Evolutionary conservation across 2,329 filamentous ascomycete species (phyloP), one percentile per base, ranked within the genome.

Genomic region (Aspergillus caelatus): DNA sequence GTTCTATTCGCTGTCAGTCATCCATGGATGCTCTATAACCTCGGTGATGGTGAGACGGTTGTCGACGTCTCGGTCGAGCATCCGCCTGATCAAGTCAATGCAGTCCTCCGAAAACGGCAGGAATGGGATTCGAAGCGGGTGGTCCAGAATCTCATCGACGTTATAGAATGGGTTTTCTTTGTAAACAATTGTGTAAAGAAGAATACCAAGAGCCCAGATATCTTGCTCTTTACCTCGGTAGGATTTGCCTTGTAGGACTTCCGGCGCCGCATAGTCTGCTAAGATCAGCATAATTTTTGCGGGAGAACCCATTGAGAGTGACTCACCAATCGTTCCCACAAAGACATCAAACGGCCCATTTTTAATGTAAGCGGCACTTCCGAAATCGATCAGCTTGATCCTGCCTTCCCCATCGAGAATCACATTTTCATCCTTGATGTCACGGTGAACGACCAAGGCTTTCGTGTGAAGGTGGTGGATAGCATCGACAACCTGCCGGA

Each of bases 141-240:
- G 94, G 77, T 99, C 95, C 87, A 98, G 96, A 74, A 99, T 99
- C 83, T 99, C 95, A 78, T 99, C 95, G 73, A 98, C 95, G 79
- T 91, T 96, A 85, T 98, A 98, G 79, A 97, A 99, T 0, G 95
- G 94, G 75, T 99, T 99, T 81, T 99, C 95, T 81, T 98, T 99
- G 85, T 99, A 99, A 74, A 98, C 91, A 74, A 99, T 97, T 32
- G 95, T 99, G 82, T 99, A 99, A 16, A 99, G 87, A 30, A 99
- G 86, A 73, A 99, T 98, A 28, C 95, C 95, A 19, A 99, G 85
- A 0, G 95, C 95, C 95, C 95, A 99, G 34, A 99, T 93, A 74
- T 99, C 95, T 82, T 99, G 95, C 77, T 97, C 94, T 79, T 96
- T 97, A 74, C 95, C 95, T 69, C 91, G 88, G 79, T 99, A 99